phyloP scores from a whole-genome alignment of 2,329 filamentous ascomycete species.

The Fusarium proliferatum region DNA sequence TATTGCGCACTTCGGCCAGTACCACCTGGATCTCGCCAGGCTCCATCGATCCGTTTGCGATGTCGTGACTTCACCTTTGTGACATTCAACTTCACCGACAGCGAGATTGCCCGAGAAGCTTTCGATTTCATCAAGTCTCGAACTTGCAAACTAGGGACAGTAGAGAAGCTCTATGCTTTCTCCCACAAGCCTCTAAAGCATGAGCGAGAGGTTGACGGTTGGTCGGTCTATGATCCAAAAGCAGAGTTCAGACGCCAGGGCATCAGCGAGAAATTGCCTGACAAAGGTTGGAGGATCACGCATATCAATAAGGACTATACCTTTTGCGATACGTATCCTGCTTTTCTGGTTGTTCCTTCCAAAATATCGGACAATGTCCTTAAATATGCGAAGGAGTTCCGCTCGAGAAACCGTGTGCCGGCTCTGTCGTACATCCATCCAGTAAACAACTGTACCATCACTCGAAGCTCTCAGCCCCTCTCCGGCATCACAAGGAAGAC shows the following conservation, averaged over 20 bases:
- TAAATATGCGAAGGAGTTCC: constrained; percentile 90
- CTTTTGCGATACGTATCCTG: constrained; percentile 94
- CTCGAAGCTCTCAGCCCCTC: constrained; percentile 90
- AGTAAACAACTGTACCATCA: constrained; percentile 96
- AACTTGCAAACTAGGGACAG: constrained; percentile 82
- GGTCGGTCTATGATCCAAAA: constrained; percentile 85
- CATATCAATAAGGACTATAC: constrained; percentile 89
- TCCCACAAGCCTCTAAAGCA: constrained; percentile 79
- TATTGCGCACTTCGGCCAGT: constrained; percentile 82
- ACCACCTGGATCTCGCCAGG: constrained; percentile 73
- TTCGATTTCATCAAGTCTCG: constrained; percentile 87
- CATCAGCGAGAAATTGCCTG: constrained; percentile 80
- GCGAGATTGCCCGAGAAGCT: constrained; percentile 80
- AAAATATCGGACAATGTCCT: constrained; percentile 96
- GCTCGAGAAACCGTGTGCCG: constrained; percentile 89
- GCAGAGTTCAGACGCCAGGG: constrained; percentile 90
- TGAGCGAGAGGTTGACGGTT: constrained; percentile 81
- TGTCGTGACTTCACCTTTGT: constrained; percentile 95
- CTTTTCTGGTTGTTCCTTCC: constrained; percentile 83
- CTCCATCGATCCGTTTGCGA: constrained; percentile 85
- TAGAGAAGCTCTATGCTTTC: constrained; percentile 94
- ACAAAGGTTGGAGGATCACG: constrained; percentile 89
- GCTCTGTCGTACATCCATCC: constrained; percentile 94
- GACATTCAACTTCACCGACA: constrained; percentile 85
- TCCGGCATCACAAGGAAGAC: constrained; percentile 88